Evolutionary conservation across 2,329 filamentous ascomycete genomes (phyloP).

Genomic region (Neurospora sp.): DNA sequence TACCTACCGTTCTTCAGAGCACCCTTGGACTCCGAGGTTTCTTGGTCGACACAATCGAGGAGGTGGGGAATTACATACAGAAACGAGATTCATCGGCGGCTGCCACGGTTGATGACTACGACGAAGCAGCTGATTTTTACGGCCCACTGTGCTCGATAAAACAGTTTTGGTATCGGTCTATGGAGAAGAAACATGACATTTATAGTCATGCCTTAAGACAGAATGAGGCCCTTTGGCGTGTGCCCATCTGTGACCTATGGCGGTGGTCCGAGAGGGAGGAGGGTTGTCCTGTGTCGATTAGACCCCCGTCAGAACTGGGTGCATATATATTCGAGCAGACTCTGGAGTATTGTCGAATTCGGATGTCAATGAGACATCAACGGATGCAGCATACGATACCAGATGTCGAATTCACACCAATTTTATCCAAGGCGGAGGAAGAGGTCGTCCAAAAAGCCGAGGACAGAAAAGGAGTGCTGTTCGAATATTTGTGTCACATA

Average conservation of each 20-base stretch:
- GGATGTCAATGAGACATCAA: not conserved
- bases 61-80: not conserved
- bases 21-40: conserved; percentile 4
- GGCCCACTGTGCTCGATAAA: not conserved
- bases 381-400: not conserved
- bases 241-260: conserved; percentile 8
- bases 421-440: not conserved
- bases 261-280: not conserved
- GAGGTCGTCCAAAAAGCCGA: not conserved
- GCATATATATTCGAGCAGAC: not conserved
- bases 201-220: not conserved
- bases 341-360: not conserved
- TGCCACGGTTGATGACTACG: not conserved
- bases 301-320: not conserved
- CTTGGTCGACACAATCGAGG: conserved; percentile 4
- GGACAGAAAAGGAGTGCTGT: not conserved
- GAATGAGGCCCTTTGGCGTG: conserved; percentile 5
- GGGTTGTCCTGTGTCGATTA: not conserved
- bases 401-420: not conserved
- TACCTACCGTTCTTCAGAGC: not conserved
- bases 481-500: not conserved
- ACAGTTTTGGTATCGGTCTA: not conserved
- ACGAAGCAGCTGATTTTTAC: not conserved
- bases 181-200: not conserved
- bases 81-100: not conserved